Conservation (phyloP, 1,284 basidiomycete genomes). For the Trametes sp. region DNA sequence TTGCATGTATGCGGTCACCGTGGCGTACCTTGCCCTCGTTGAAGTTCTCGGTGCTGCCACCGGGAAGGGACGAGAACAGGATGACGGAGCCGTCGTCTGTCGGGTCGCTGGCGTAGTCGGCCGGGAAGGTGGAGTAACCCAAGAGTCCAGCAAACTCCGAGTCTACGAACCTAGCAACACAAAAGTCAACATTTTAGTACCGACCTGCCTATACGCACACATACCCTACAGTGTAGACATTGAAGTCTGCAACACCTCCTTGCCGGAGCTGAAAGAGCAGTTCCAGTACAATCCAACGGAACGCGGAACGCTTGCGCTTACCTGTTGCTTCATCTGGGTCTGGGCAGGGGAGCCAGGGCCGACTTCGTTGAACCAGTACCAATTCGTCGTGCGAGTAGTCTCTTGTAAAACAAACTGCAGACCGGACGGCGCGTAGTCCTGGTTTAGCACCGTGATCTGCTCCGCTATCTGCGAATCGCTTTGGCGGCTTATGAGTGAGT, state of each 20-base stretch:
- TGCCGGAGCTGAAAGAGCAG: constrained; percentile 43
- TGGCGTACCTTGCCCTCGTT: constrained; percentile 49
- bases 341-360: constrained; percentile 50
- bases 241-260: constrained; percentile 53
- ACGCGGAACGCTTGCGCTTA: constrained; percentile 51
- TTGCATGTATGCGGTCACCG: not conserved
- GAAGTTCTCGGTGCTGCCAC: constrained; percentile 53
- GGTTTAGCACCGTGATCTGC: constrained; percentile 58
- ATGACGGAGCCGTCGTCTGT: constrained; percentile 59
- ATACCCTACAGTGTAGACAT: constrained; percentile 61
- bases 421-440: constrained; percentile 51
- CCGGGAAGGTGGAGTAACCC: constrained; percentile 62
- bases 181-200: no score
- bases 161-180: constrained; percentile 39
- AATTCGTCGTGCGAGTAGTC: constrained; percentile 54
- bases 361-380: constrained; percentile 56
- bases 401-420: constrained; percentile 53
- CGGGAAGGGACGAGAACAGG: constrained; percentile 59
- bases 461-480: constrained; percentile 48
- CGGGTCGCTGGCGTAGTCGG: constrained; percentile 46
- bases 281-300: not conserved
- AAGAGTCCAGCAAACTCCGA: constrained; percentile 50
- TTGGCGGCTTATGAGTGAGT: constrained; percentile 19
- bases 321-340: constrained; percentile 56
- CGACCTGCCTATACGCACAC: not conserved